Conservation (phyloP, 2,329 filamentous ascomycete species). For the Paecilomyces dactylethromorphus region DNA sequence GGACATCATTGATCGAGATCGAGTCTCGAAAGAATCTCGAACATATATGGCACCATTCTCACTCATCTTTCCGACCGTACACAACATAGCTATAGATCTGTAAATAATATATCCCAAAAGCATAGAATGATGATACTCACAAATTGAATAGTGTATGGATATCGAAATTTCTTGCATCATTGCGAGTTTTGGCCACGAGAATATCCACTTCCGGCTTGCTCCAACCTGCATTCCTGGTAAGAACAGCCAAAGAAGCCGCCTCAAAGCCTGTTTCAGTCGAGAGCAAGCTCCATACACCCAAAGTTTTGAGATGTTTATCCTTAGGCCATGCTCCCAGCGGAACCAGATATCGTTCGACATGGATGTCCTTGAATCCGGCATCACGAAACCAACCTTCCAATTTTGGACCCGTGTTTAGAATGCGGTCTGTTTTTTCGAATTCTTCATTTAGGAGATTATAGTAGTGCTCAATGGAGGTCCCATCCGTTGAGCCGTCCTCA, state of each 20-base stretch:
- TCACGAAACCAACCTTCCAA: constrained; percentile 3
- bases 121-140: neutral
- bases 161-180: neutral
- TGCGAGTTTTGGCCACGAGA: neutral
- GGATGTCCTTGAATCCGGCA: constrained; percentile 2
- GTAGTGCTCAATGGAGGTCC: constrained; percentile 7
- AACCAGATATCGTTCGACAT: neutral
- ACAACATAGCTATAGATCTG: neutral
- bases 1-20: too few species aligned
- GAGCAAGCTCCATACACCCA: neutral
- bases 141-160: constrained; percentile 1
- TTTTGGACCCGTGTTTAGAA: neutral
- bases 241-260: neutral
- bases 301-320: neutral
- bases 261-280: neutral
- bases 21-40: too few species aligned
- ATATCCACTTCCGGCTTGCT: neutral
- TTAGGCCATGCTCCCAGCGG: constrained; percentile 3
- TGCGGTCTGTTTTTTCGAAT: neutral
- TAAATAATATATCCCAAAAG: neutral
- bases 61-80: neutral
- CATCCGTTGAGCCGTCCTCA: neutral
- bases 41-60: too few species aligned
- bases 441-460: neutral
- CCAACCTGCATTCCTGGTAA: neutral